Evolutionary conservation across 805 yeast species (phyloP), one percentile per base, ranked within the genome.

Genomic region (Myxozyma mucilagina): DNA sequence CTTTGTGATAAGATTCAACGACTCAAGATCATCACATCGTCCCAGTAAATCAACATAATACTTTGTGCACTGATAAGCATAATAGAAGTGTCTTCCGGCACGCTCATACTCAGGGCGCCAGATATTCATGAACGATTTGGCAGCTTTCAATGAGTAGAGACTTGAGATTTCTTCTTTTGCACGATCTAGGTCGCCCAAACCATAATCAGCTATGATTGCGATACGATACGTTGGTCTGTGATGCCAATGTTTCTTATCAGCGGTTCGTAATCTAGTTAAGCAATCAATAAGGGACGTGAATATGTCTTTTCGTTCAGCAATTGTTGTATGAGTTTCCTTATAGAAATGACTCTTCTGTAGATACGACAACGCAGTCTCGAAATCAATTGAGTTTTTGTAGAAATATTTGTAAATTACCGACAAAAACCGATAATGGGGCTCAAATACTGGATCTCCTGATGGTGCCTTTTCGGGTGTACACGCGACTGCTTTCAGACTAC

Each of bases 41-140:
- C 79, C 75, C 29, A 89, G 72, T 29, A 92, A 69, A 24, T 81
- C 81, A 50, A 87, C 80, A 67, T 80, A 86, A 69, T 86, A 87
- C 50, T 76, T 72, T 24, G 89, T 82, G 70, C 94, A 93, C 56
- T 85, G 83, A 65, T 79, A 81, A 36, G 87, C 86, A 73, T 87
- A 90, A 10, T 84, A 84, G 71, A 91, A 93, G 73, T 93, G 97
- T 67, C 89, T 90, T 0, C 99, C 99, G 0, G 97, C 94, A 24
- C 96, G 75, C 72, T 96, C 99, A 68, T 79, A 73, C 51, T 91
- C 97, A 0, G 97, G 96, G 68, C 90, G 90, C 98, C 99, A 94
- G 59, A 94, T 89, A 66, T 84, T 87, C 0, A 92, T 84, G 42
- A 94, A 79, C 10, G 87, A 84, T 69, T 90, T 88, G 47, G 84